Evolutionary conservation across 768 basidiomycete genomes (phyloP).

Genomic region (Cystoderma amianthinum): DNA sequence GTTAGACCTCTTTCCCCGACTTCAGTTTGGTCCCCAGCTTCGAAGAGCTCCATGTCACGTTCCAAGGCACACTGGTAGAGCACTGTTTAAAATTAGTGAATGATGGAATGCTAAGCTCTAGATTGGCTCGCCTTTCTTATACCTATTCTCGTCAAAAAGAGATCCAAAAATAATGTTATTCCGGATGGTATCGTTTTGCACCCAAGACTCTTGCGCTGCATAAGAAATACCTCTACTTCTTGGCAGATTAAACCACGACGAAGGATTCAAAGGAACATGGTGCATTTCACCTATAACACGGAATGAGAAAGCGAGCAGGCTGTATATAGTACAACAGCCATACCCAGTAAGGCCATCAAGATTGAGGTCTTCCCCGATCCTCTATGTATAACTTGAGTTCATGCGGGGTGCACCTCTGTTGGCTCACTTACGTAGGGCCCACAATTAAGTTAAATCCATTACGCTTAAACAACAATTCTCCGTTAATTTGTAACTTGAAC

Average conservation of each 20-base stretch:
- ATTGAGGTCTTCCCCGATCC: constrained; percentile 51
- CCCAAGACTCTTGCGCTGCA: constrained; percentile 5
- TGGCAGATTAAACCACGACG: constrained; percentile 1
- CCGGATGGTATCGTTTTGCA: constrained; percentile 8
- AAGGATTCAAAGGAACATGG: not conserved
- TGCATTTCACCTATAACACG: constrained; percentile 3
- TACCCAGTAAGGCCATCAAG: constrained; percentile 14
- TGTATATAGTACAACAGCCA: not conserved
- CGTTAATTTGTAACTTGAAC: constrained; percentile 45
- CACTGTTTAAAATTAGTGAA: constrained; percentile 19
- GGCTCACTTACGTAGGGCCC: constrained; percentile 36
- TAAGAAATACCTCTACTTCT: not conserved
- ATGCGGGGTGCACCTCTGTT: not conserved
- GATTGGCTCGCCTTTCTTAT: constrained; percentile 35
- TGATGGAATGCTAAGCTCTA: not conserved
- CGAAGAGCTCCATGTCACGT: constrained; percentile 58
- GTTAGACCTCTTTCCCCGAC: constrained; percentile 66
- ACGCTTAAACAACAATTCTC: constrained; percentile 44
- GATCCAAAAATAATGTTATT: constrained; percentile 79
- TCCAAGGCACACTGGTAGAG: constrained; percentile 68
- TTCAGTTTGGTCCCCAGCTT: constrained; percentile 60
- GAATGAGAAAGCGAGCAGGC: not conserved
- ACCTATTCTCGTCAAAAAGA: constrained; percentile 64
- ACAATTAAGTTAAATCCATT: constrained; percentile 48
- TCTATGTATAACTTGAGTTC: not conserved